A percentile compares a stretch with the other conserved stretches of the same genome.
Evolutionary conservation across 2,329 filamentous ascomycete species (phyloP).

Genomic region (Pseudopyricularia javanii): DNA sequence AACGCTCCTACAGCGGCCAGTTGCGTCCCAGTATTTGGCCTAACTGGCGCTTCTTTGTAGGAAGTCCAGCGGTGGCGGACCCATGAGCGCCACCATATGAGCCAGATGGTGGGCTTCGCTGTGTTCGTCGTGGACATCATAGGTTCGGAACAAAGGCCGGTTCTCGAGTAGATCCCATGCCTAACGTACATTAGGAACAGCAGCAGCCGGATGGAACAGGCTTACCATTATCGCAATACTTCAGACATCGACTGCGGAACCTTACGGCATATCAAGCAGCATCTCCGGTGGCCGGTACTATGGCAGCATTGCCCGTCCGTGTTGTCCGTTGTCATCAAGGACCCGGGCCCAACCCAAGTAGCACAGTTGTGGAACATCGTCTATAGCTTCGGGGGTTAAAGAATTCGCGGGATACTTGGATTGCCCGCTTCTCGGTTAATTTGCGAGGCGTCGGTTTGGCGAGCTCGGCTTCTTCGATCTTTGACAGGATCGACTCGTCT

Average conservation of each 20-base stretch:
- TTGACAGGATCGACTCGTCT: background rate
- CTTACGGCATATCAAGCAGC: background rate
- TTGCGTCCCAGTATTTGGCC: background rate
- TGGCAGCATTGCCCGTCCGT: background rate
- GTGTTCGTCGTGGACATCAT: background rate
- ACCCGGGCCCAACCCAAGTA: background rate
- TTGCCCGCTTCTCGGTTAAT: background rate
- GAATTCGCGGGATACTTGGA: background rate
- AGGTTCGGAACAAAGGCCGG: background rate
- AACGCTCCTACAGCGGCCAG: background rate
- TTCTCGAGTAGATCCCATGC: background rate
- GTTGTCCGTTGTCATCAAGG: background rate
- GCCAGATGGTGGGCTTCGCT: background rate
- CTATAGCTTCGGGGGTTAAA: background rate
- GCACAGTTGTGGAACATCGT: background rate
- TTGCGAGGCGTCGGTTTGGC: background rate
- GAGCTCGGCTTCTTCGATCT: background rate
- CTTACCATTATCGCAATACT: background rate
- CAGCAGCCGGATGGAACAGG: background rate
- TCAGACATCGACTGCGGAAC: background rate
- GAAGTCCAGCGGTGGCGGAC: background rate
- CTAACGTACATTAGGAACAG: background rate
- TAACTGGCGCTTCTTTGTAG: background rate
- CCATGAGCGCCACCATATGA: background rate
- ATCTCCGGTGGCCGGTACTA: background rate